These are phyloP conservation scores for Camelina neglecta DNA, from an alignment of 345 rosid genomes.

Conservation along the genomic window DNA sequence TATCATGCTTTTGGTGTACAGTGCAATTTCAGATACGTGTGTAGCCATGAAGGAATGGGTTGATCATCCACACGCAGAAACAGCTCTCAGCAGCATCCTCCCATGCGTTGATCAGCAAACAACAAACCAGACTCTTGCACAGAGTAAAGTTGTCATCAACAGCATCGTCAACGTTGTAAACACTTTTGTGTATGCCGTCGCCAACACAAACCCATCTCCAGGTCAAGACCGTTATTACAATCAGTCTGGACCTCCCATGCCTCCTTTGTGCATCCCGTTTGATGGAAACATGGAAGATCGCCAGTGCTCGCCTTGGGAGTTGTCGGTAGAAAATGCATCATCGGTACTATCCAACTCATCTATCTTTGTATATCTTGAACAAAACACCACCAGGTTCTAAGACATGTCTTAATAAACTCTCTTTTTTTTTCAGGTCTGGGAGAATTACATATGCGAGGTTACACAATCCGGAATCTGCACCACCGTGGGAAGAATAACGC, in stretches of 20 bases:
- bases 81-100: constrained; percentile 91
- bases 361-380: background rate
- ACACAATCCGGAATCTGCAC: constrained; percentile 61
- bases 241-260: constrained; percentile 88
- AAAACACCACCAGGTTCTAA: constrained; percentile 24
- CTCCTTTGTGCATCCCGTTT: constrained; percentile 86
- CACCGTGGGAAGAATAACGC: constrained; percentile 85
- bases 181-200: constrained; percentile 73
- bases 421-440: constrained; percentile 66
- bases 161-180: constrained; percentile 81
- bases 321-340: constrained; percentile 82
- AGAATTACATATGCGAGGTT: constrained; percentile 62
- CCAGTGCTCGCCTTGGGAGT: constrained; percentile 65
- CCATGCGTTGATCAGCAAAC: constrained; percentile 93
- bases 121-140: constrained; percentile 80
- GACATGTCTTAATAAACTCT: background rate
- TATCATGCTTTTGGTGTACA: constrained; percentile 39
- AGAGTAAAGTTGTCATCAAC: constrained; percentile 92
- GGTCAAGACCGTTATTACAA: constrained; percentile 62
- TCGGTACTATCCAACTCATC: constrained; percentile 48
- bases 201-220: constrained; percentile 74
- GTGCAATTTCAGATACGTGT: constrained; percentile 87
- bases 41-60: constrained; percentile 97
- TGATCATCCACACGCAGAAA: constrained; percentile 81
- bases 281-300: constrained; percentile 66